phyloP scores from a whole-genome alignment of 495 filamentous ascomycete genomes.

The Daldinia childiae region DNA sequence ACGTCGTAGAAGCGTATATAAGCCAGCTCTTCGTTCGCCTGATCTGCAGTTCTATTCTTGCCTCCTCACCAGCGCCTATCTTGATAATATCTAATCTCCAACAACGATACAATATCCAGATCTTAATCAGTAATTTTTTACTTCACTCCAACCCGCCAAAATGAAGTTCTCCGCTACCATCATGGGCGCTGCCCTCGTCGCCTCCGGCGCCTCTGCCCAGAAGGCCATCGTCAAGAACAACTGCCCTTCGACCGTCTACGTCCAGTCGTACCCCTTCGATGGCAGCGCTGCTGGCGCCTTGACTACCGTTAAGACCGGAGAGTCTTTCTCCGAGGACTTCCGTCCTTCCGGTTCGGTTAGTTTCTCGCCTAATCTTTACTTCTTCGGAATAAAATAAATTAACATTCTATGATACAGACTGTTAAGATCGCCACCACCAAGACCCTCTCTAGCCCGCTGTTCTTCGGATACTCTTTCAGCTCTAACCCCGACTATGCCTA shows the following conservation, averaged over 20 bases:
- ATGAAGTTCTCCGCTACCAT: constrained; percentile 39
- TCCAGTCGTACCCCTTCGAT: constrained; percentile 46
- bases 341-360: constrained; percentile 43
- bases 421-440: constrained; percentile 53
- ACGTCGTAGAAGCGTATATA: background rate
- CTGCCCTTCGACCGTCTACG: constrained; percentile 38
- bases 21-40: background rate
- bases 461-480: constrained; percentile 49
- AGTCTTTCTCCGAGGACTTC: constrained; percentile 40
- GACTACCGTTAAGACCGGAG: constrained; percentile 29
- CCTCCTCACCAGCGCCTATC: background rate
- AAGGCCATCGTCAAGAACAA: constrained; percentile 42
- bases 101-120: constrained; percentile 7
- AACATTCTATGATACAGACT: constrained; percentile 34
- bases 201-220: constrained; percentile 41
- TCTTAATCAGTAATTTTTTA: constrained; percentile 1
- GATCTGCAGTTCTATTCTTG: background rate
- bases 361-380: constrained; percentile 5
- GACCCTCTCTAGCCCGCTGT: constrained; percentile 43
- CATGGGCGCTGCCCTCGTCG: constrained; percentile 36
- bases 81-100: background rate
- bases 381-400: constrained; percentile 2
- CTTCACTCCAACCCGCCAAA: constrained; percentile 9
- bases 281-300: constrained; percentile 37
- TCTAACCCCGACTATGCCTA: constrained; percentile 43